Conservation (phyloP, 208 protist species). For the Histomonas meleagridis region DNA sequence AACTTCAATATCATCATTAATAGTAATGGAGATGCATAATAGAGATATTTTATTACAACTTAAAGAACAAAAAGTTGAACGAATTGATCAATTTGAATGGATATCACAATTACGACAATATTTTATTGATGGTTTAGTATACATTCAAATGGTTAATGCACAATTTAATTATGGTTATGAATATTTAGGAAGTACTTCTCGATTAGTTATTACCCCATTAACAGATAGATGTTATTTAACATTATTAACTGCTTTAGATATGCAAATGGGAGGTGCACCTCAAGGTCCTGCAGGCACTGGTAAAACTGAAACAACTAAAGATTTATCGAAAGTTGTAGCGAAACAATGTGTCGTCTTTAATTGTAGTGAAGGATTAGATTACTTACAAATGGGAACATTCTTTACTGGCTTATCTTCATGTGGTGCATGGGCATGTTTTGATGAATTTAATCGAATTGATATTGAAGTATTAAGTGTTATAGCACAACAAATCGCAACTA, state of each 20-base stretch:
- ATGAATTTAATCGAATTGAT: constrained; percentile 96
- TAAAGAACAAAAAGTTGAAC: constrained; percentile 65
- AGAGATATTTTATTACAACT: constrained; percentile 79
- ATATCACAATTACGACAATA: constrained; percentile 49
- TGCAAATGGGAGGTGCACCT: constrained; percentile 59
- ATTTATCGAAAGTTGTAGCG: constrained; percentile 59
- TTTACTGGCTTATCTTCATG: constrained; percentile 83
- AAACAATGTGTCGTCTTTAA: constrained; percentile 65
- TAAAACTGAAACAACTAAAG: constrained; percentile 62
- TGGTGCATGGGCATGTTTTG: constrained; percentile 89
- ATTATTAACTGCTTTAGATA: constrained; percentile 58
- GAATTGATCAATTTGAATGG: constrained; percentile 79
- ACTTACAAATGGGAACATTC: constrained; percentile 80
- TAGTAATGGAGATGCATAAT: constrained; percentile 88
- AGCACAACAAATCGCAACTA: constrained; percentile 81
- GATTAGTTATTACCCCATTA: constrained; percentile 59
- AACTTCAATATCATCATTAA: constrained; percentile 76
- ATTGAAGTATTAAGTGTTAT: constrained; percentile 92
- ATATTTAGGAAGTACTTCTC: constrained; percentile 52
- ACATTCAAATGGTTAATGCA: constrained; percentile 49
- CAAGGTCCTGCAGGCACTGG: constrained; percentile 62
- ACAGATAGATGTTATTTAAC: constrained; percentile 64
- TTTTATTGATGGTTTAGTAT: constrained; percentile 51
- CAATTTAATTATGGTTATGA: constrained; percentile 53
- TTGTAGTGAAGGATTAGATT: constrained; percentile 60